phyloP scores from a whole-genome alignment of 176 grass and related monocot genomes.

The Phyllostachys edulis region DNA sequence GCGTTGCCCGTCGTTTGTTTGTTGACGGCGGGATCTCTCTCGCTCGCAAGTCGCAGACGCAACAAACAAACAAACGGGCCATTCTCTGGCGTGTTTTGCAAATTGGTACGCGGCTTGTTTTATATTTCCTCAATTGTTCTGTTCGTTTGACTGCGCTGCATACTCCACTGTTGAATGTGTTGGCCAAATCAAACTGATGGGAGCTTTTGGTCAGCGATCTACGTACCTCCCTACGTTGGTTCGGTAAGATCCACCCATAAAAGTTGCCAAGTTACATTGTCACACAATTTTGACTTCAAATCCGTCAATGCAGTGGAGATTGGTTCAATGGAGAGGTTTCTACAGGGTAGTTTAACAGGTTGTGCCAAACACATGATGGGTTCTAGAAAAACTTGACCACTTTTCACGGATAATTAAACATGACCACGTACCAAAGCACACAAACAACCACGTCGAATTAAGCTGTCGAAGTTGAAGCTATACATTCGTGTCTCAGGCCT shows the following conservation, averaged over 20 bases:
- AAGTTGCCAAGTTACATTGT: background rate
- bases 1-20: too few relatives aligned
- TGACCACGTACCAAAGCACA: too few relatives aligned
- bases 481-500: too few relatives aligned
- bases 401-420: too few relatives aligned
- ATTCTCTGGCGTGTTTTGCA: background rate
- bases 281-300: background rate
- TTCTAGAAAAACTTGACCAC: too few relatives aligned
- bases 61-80: background rate
- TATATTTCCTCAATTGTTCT: background rate
- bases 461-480: too few relatives aligned
- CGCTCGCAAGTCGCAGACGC: background rate
- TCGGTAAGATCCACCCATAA: background rate
- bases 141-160: background rate
- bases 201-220: background rate
- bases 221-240: background rate
- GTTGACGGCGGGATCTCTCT: too few relatives aligned
- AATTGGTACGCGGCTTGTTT: background rate
- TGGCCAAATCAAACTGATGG: background rate
- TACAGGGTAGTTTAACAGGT: background rate
- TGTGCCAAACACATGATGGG: too few relatives aligned
- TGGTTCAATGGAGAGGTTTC: background rate
- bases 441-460: too few relatives aligned
- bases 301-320: background rate
- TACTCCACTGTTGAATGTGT: background rate